These are phyloP conservation scores for Arthrinium puccinioides DNA, from an alignment of 2,329 filamentous ascomycete genomes.

Conservation along the genomic window DNA sequence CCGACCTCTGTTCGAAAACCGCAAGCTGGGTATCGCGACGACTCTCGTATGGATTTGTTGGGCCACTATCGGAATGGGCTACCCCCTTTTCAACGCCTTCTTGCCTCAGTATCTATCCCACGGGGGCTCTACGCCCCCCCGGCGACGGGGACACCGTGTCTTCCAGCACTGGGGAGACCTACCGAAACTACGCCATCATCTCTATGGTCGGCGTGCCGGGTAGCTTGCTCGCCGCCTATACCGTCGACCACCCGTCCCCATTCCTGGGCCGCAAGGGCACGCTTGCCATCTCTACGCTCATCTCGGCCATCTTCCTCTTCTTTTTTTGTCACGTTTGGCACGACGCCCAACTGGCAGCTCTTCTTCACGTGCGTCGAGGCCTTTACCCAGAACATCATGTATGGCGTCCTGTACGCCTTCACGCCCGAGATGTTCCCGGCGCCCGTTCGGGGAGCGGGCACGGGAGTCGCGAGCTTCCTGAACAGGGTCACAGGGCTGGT, in stretches of 20 bases:
- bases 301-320: conserved; percentile 64
- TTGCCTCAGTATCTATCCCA: conserved; percentile 77
- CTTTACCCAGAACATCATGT: conserved; percentile 71
- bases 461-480: conserved; percentile 64
- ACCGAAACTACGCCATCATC: conserved; percentile 78
- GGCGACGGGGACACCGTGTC: conserved; percentile 16
- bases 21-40: conserved; percentile 44
- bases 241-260: conserved; percentile 58
- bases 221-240: conserved; percentile 64
- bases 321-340: conserved; percentile 55
- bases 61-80: conserved; percentile 78
- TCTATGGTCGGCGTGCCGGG: conserved; percentile 71
- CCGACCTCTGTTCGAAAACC: conserved; percentile 54
- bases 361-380: conserved; percentile 61
- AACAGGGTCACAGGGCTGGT: conserved; percentile 61
- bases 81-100: conserved; percentile 84
- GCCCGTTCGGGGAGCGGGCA: conserved; percentile 63
- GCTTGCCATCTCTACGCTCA: conserved; percentile 58
- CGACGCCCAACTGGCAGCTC: conserved; percentile 50
- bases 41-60: conserved; percentile 69
- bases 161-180: conserved; percentile 38
- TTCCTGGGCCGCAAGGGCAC: conserved; percentile 64
- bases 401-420: conserved; percentile 69
- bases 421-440: conserved; percentile 73
- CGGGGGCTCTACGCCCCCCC: conserved; percentile 32